Evolutionary conservation across 352 stramenopile genomes (phyloP), one percentile per base, ranked within the genome.

Genomic region (Phytopythium helicoides): DNA sequence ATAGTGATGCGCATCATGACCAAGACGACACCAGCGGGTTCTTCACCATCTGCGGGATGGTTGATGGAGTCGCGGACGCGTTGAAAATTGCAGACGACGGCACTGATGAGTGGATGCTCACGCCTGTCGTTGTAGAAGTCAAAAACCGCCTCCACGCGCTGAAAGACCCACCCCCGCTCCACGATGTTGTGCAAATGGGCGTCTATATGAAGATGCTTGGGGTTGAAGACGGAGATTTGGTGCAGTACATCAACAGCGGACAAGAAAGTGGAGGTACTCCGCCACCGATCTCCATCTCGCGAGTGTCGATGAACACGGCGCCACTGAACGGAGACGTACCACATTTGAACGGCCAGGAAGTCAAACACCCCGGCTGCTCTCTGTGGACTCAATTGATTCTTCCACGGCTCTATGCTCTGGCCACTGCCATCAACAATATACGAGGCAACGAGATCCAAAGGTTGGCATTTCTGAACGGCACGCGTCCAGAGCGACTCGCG

Each of bases 181-280:
- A 91, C 49, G 82, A 93, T 48, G 70, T 86, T 25, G 81, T 93
- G 18, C 82, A 93, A 44, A 73, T 91, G 57, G 80, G 78, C 15
- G 66, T 93, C 19, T 93, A 93, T 56, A 82, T 93, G 62, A 93
- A 93, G 57, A 86, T 93, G 80, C 52, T 91, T 5, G 62, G 53
- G 1, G 54, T 91, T 26, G 49, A 64, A 9, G 58, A 81, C 26
- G 82, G 80, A 16, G 76, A 93, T 49, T 57, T 93, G 44, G 72
- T 93, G 18, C 73, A 92, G 61, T 92, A 76, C 47, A 53, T 89
- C 45, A 63, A 89, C 47, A 40, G 57, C 8, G 64, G 79, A 46
- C 39, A 65, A 23, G 57, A 14, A 6, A 11, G 6, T 2, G 12
- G 23, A 14, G 21, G 16, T 8, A 5, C 57, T 8, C 47, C 28